Percentiles rank a stretch among this genome's conserved stretches.
Conservation (phyloP, 2,329 filamentous ascomycete genomes). For the Cladosporium velox region DNA sequence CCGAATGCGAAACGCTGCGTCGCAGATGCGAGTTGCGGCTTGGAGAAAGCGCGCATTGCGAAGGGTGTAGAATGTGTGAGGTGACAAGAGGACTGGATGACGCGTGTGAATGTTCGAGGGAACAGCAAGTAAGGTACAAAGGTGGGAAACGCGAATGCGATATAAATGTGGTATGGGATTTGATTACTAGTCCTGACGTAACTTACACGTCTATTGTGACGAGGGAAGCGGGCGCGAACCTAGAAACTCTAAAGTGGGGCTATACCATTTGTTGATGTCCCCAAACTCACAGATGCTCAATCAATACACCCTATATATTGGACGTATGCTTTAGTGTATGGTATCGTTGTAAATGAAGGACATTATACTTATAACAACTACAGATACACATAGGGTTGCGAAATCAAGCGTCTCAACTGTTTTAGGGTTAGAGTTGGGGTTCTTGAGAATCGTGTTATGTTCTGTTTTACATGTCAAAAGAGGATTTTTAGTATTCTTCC, state of each 20-base stretch:
- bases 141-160: background rate
- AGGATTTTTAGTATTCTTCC: too few relatives aligned
- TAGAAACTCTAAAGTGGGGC: background rate
- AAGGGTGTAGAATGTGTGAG: background rate
- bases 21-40: background rate
- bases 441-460: background rate
- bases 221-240: background rate
- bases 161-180: background rate
- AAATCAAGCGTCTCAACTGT: background rate
- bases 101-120: background rate
- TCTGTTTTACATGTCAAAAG: background rate
- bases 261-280: background rate
- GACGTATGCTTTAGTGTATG: background rate
- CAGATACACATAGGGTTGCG: background rate
- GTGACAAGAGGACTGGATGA: background rate
- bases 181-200: background rate
- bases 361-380: rapidly evolving
- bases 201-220: background rate
- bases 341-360: background rate
- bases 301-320: background rate
- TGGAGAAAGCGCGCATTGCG: background rate
- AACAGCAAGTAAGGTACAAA: background rate
- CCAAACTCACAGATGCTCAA: background rate
- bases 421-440: background rate
- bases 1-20: background rate